Base-by-base conservation (phyloP, 371 early-diverging fungal genomes). In the Mycotypha africana region DNA sequence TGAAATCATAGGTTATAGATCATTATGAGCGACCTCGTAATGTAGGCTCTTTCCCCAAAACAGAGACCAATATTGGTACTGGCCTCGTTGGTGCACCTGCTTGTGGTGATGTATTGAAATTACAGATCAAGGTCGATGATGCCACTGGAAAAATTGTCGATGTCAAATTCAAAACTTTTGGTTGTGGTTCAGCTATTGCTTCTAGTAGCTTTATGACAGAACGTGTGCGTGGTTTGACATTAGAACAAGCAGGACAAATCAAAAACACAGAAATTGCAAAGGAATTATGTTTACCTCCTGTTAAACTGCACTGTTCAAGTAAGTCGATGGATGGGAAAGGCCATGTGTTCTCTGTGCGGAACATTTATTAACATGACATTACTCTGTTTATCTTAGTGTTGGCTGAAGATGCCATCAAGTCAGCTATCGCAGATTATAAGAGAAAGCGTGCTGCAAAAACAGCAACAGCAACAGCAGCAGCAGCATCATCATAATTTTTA, bases 31-130 rank as follows among this genome's bases (percentile, higher is more conserved):
- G 84, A 47, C 99, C 99, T 30, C 84, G 98, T 64, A 99, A 99
- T 60, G 95, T 99, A 41, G 99, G 99, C 20, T 93, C 98, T 10
- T 74, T 98, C 49, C 78, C 81, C 56, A 94, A 94, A 67, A 73
- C 67, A 22, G 88, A 88, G 53, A 76, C 78, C 12, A 77, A 85
- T 56, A 93, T 99, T 22, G 99, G 99, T 22, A 99, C 99, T 16
- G 99, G 99, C 15, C 79, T 99, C 16, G 99, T 99, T 10, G 99
- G 99, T 12, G 99, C 99, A 0, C 99, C 99, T 23, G 99, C 99
- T 9, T 99, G 99, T 71, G 99, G 99, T 49, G 99, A 99, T 76
- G 99, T 99, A 23, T 96, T 99, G 96, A 93, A 97, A 58, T 81
- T 99, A 30, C 99, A 99, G 66, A 98, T 99, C 65, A 83, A 88